These are phyloP conservation scores for Leptographium flavum DNA, from an alignment of 2,329 filamentous ascomycete genomes.

Conservation along the genomic window DNA sequence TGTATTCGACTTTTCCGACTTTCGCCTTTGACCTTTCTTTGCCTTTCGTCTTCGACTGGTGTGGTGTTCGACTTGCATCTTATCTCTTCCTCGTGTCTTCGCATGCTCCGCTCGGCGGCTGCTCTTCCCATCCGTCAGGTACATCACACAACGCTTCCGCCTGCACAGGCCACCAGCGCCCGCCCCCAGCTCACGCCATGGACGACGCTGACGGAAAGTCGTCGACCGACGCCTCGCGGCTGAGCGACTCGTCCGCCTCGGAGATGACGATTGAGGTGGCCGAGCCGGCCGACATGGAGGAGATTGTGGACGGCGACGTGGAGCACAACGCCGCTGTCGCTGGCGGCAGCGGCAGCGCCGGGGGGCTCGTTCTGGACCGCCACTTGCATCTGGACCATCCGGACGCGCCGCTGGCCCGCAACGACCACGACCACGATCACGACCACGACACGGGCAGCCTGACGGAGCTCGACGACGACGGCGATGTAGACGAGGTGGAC, in stretches of 20 bases:
- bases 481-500: conserved; percentile 10
- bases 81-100: background rate
- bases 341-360: conserved; percentile 5
- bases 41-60: background rate
- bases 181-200: background rate
- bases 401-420: no score
- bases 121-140: no score
- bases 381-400: background rate
- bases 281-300: background rate
- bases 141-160: no score
- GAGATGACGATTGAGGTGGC: conserved; percentile 3
- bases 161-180: no score
- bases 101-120: background rate
- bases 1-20: background rate
- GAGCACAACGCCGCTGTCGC: no score
- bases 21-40: background rate
- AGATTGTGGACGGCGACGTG: conserved; percentile 1
- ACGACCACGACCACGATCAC: background rate
- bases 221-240: background rate
- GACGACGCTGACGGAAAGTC: background rate
- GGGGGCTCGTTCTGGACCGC: conserved; percentile 13
- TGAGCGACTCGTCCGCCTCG: conserved; percentile 9
- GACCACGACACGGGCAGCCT: conserved; percentile 20
- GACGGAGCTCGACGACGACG: conserved; percentile 30
- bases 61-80: background rate